Evolutionary conservation across 148 eudicot species (phyloP).

Genomic region (Camellia japonica): DNA sequence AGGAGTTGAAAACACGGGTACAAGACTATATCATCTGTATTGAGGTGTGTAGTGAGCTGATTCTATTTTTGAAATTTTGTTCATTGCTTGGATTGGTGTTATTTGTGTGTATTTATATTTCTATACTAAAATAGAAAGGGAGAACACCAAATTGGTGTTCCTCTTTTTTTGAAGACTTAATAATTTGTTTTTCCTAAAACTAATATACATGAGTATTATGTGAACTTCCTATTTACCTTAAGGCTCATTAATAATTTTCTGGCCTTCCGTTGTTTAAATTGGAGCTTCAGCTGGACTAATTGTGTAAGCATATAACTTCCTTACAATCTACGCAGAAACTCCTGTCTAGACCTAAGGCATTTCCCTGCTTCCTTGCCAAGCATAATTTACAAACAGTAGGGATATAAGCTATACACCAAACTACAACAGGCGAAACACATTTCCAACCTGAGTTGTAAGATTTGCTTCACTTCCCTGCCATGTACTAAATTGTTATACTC

Average conservation of each 20-base stretch:
- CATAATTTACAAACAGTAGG: neutral
- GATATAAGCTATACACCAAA: neutral
- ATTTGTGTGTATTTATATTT: neutral
- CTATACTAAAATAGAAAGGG: neutral
- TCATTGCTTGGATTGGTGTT: neutral
- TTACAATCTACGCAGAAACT: neutral
- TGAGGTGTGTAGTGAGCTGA: constrained; percentile 54
- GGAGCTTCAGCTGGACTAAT: constrained; percentile 7
- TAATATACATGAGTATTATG: no score
- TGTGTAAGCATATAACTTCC: neutral
- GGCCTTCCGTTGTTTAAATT: neutral
- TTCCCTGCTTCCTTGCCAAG: neutral
- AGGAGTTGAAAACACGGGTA: constrained; percentile 78
- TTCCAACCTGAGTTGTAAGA: neutral
- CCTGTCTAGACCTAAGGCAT: neutral
- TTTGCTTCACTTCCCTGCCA: neutral
- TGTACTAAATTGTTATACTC: neutral
- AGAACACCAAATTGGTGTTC: neutral
- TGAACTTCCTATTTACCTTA: neutral
- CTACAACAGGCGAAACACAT: neutral
- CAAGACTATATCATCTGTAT: constrained; percentile 95
- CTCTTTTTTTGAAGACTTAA: neutral
- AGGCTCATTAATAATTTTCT: neutral
- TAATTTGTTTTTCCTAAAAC: no score
- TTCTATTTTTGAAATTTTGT: neutral